A percentile compares a stretch with the other conserved stretches of the same genome.
Conservation (phyloP, 1,284 basidiomycete species). For the Ganoderma meredithae region DNA sequence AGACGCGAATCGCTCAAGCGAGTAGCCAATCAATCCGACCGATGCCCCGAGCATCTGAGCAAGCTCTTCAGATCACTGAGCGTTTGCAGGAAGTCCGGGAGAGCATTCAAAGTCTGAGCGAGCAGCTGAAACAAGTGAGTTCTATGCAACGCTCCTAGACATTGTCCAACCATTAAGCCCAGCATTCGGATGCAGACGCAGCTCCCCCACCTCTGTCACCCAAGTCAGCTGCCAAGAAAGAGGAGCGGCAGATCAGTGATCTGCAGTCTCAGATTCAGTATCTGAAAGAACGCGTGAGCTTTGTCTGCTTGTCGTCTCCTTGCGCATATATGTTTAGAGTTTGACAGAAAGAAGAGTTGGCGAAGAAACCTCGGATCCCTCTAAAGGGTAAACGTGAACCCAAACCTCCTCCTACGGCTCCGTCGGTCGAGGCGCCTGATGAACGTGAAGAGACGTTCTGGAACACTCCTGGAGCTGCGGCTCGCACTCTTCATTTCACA, state of each 20-base stretch:
- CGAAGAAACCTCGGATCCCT: conserved; percentile 35
- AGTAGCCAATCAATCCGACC: conserved; percentile 66
- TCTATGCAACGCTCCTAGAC: not conserved
- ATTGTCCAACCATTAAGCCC: conserved; percentile 39
- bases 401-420: conserved; percentile 31
- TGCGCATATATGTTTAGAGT: not conserved
- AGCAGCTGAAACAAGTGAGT: conserved; percentile 62
- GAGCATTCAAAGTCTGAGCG: conserved; percentile 58
- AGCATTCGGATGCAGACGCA: conserved; percentile 44
- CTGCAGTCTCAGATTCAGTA: conserved; percentile 60
- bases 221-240: conserved; percentile 55
- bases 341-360: conserved; percentile 53
- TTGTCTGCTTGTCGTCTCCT: not conserved
- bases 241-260: conserved; percentile 63
- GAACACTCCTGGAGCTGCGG: conserved; percentile 62
- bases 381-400: conserved; percentile 28
- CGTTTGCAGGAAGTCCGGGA: conserved; percentile 58
- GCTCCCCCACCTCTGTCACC: conserved; percentile 47
- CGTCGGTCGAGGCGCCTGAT: conserved; percentile 37
- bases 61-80: conserved; percentile 60
- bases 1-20: conserved; percentile 6
- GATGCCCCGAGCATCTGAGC: conserved; percentile 74
- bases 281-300: conserved; percentile 57
- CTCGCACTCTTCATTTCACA: conserved; percentile 64
- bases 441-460: conserved; percentile 63